Conservation (phyloP, 768 basidiomycete species). For the Hypholoma fasciculare region DNA sequence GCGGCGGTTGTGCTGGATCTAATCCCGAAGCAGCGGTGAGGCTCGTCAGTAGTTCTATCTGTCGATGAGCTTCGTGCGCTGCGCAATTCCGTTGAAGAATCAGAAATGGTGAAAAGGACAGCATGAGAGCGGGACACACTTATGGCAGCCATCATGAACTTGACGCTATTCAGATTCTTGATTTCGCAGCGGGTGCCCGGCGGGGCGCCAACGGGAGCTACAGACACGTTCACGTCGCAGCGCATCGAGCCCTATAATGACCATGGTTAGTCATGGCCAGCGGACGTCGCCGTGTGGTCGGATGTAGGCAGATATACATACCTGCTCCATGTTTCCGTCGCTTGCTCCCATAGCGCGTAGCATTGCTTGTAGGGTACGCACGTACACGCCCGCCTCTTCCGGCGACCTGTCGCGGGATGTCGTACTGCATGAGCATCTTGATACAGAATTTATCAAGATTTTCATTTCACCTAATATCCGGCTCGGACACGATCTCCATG, state of each 20-base stretch:
- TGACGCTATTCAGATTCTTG: slow-evolving; percentile 94
- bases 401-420: slow-evolving; percentile 50
- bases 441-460: not conserved
- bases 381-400: slow-evolving; percentile 89
- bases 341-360: slow-evolving; percentile 84
- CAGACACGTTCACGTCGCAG: slow-evolving; percentile 94
- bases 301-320: slow-evolving; percentile 27
- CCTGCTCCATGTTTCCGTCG: slow-evolving; percentile 97
- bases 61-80: slow-evolving; percentile 85
- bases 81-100: not conserved
- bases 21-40: not conserved
- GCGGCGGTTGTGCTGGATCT: not conserved
- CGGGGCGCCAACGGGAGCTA: slow-evolving; percentile 63
- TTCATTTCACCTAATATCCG: slow-evolving; percentile 73
- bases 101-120: not conserved
- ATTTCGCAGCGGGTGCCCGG: slow-evolving; percentile 90
- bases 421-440: slow-evolving; percentile 21
- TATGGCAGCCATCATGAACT: slow-evolving; percentile 83
- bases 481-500: slow-evolving; percentile 95
- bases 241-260: slow-evolving; percentile 81
- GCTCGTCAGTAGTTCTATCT: slow-evolving; percentile 46
- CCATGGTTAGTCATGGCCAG: not conserved
- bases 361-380: slow-evolving; percentile 77
- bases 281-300: not conserved
- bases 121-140: slow-evolving; percentile 53